Evolutionary conservation across 768 basidiomycete genomes (phyloP).

Genomic region (Boletus barrowsii): DNA sequence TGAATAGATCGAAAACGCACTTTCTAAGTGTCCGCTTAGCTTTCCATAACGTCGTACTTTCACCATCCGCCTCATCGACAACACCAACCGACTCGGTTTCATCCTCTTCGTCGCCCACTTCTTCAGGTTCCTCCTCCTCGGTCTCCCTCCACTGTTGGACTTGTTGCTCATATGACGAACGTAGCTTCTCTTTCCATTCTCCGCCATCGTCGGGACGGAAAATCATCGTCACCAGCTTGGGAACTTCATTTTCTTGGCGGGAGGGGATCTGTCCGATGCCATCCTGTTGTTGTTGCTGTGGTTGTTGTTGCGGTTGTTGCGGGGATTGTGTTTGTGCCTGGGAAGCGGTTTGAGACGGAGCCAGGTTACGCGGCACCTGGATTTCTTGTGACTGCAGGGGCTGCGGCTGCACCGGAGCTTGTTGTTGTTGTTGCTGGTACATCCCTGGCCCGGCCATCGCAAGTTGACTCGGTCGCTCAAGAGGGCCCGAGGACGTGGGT

Average conservation of each 20-base stretch:
- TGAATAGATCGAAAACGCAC: constrained; percentile 47
- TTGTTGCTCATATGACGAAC: constrained; percentile 55
- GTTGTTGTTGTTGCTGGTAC: constrained; percentile 40
- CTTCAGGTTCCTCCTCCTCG: constrained; percentile 58
- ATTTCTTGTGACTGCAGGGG: constrained; percentile 28
- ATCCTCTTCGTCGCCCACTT: constrained; percentile 66
- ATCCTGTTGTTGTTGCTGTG: constrained; percentile 22
- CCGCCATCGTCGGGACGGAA: constrained; percentile 83
- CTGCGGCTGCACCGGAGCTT: constrained; percentile 25
- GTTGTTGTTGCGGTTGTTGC: constrained; percentile 19
- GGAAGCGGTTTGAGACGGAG: constrained; percentile 35
- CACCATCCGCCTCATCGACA: constrained; percentile 62
- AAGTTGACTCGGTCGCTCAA: constrained; percentile 52
- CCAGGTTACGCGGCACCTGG: constrained; percentile 23
- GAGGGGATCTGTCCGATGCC: constrained; percentile 8
- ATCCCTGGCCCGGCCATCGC: constrained; percentile 32
- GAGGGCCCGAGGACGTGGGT: constrained; percentile 43
- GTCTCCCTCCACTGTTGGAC: constrained; percentile 43
- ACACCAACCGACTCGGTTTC: constrained; percentile 54
- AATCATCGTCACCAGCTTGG: constrained; percentile 59
- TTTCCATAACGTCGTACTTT: constrained; percentile 77
- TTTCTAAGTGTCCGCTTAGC: constrained; percentile 84
- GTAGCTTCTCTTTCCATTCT: constrained; percentile 82
- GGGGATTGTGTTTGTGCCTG: constrained; percentile 16
- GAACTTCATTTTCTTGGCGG: constrained; percentile 17